Base-by-base conservation (phyloP, 805 yeast species). In the Suhomyces sp. region DNA sequence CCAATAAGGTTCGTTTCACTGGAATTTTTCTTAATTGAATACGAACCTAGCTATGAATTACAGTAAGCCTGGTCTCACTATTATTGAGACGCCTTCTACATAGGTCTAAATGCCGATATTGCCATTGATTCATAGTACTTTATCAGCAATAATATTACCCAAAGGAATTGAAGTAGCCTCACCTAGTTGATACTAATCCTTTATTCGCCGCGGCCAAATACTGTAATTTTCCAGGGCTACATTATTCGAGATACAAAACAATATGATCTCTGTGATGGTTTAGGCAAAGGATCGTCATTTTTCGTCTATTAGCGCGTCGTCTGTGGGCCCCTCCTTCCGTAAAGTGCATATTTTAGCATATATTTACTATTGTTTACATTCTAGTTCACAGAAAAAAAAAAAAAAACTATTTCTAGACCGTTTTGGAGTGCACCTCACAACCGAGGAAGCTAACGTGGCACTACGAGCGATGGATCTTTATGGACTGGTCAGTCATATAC, bases 291-390 rank as follows among this genome's bases (percentile, higher is more conserved):
- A 42, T 42, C 46, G 46, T 22, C 46, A 42, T 6, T 42, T 42
- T 42, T 42, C 19, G 46, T 13, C 31, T 42, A 13, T 6, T 6
- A n/a, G 46, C 46, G 46, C 46, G 46, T 42, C 46, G 46, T 42
- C 27, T 42, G 17, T 23, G 12, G 8, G 31, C 46, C 22, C 46
- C 46, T 23, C 46, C 46, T 23, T 17, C 31, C 31, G 31, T 8
- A 23, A 23, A 15, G 19, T 42, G 46, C 46, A 23, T 41, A 36
- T 38, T 38, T 38, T 38, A 38, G 15, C 10, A 38, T 15, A 10
- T 2, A 38, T 17, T 7, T 6, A 8, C 22, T 10, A 17, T 38
- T 38, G 42, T 38, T 15, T 38, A 17, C 42, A 38, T 38, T 38
- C 42, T 10, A n/a, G 17, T 33, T 6, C 12, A 8, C n/a, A 17